Evolutionary conservation across 352 stramenopile species (phyloP), one percentile per base, ranked within the genome.

Genomic region (Pythium insidiosum): DNA sequence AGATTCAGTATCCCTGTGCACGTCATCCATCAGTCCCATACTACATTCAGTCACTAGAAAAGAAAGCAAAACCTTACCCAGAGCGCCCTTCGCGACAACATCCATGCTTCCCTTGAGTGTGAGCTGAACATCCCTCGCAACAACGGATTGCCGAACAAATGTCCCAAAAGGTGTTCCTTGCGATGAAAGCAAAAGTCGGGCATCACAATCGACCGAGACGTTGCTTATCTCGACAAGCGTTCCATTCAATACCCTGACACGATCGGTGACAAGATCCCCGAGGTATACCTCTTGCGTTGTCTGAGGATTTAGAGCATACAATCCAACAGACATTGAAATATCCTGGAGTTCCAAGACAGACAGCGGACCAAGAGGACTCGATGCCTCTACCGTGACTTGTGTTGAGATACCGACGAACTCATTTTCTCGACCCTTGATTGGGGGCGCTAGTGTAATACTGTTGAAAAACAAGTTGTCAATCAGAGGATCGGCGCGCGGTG

Each of bases 101-200:
- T 84, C 49, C 47, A 88, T 67, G 7, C 43, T 56, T n/a, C 77
- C 77, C 43, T 55, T 43, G 11, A 90, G 61, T 5, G 48, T 54
- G 35, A 90, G 28, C 15, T 61, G 34, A 29, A 88, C 51, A n/a
- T 64, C 45, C 12, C 70, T 48, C 29, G 76, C 60, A 22, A 71
- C 50, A 9, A 87, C 65, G 6, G 74, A 84, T 34, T 74, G 41
- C n/a, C 69, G 74, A 43, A 90, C 74, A 34, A 90, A 88, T 21
- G 50, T 49, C 13, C 77, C 77, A 43, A 90, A 90, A 10, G 65
- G 38, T 23, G 52, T 52, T 9, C 77, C 77, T 9, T 58, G 40
- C 23, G 65, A 58, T 16, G 38, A 53, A 22, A 90, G 67, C 1
- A 54, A 36, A 22, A 87, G 48, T 19, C 70, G 36, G 1, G 77